Evolutionary conservation across 176 grass and related monocot genomes (phyloP), one percentile per base, ranked within the genome.

Genomic region (Hordeum marinum): DNA sequence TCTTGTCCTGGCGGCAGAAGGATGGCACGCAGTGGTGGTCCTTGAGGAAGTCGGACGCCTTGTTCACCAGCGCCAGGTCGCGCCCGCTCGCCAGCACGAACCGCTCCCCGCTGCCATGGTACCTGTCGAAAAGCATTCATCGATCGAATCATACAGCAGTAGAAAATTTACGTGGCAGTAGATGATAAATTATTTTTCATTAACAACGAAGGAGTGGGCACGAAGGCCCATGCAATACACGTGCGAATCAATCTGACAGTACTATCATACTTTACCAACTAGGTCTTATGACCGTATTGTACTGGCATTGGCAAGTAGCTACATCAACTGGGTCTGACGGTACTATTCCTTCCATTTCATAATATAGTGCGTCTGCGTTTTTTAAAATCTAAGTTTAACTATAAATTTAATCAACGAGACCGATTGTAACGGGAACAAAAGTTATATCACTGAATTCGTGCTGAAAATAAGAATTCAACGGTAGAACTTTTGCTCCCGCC

Each of bases 11-110:
- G 65, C 94, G 79, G 92, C 94, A 97, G 77, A 24, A 90, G 0
- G 94, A 90, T 0, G 92, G 94, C 75, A 97, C 92, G 80, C 85
- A 63, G 77, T 92, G 90, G 77, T 97, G 94, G 29, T 90, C 85
- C 39, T 92, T 90, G 23, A 97, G 88, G 84, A 97, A 97, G 75
- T 94, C 88, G 41, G 80, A 84, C 6, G 90, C 87, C 87, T 97
- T 97, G 90, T 97, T 97, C 72, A 97, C 91, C 80, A 97, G 71
- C 81, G 94, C 94, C 32, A 90, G 94, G 77, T 97, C 94, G 25
- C 92, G 84, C 23, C 88, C 88, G 75, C 79, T 97, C 42, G 85
- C 89, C 72, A 90, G 77, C 80, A 85, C 54, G 71, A 97, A 97
- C 48, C 87, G 68, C 77, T 90, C 65, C 10, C 92, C 92, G 15